Evolutionary conservation across 75 land plant species (phyloP), one percentile per base, ranked within the genome.

Genomic region (Sequoiadendron giganteum): DNA sequence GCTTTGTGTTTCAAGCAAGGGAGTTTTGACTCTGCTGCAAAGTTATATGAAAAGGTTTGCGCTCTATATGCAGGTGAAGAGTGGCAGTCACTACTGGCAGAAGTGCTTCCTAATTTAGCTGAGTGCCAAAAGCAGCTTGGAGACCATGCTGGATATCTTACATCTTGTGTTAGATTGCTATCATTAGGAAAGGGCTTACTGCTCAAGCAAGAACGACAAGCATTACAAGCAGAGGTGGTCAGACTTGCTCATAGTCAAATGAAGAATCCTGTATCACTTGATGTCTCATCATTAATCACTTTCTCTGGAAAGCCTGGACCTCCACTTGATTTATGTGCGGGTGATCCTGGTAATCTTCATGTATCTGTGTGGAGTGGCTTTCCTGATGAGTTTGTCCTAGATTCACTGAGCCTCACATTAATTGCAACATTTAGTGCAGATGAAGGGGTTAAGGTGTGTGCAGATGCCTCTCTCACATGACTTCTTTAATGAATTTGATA

Each of bases 291-390:
- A 8, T 90, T 98, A 84, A 96, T 98, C 78, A 97, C 99, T 52
- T 98, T 98, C 92, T 96, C 96, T 76, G 96, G 97, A 56, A 96
- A 90, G 89, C 93, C 92, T 61, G 99, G 99, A 42, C 96, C 94
- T n/a, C 98, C 97, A 61, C 88, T 98, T 49, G 96, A 95, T 86
- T 77, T 98, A 85, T 98, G 97, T 90, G 96, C 97, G 88, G 95
- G 95, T 10, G 99, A 98, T 90, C 99, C 99, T 90, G 98, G 99
- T 32, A 91, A 89, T 40, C 92, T 98, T 58, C 89, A 92, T 87
- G 96, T 97, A 25, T 93, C 95, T 54, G 91, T 97, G 19, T 98
- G 99, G 99, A 98, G 99, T 93, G 99, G 99, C 85, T 98, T 98
- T 87, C 95, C 97, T 86, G 97, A 96, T 87, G 99, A 95, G 72